These are phyloP conservation scores for Thielaviopsis cerberus DNA, from an alignment of 2,329 filamentous ascomycete species.

Conservation along the genomic window DNA sequence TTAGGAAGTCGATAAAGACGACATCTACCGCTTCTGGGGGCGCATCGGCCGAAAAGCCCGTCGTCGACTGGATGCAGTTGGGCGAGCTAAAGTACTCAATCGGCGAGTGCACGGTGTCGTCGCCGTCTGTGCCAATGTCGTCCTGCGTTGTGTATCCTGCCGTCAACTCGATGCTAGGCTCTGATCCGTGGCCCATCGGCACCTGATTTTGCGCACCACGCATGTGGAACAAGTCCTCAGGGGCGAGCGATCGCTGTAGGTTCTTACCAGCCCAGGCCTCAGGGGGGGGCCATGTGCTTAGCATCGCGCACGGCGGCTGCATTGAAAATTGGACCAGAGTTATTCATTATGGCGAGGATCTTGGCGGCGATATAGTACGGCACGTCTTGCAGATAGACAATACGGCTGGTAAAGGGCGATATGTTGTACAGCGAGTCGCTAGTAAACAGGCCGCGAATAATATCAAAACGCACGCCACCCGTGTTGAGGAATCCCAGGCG, in stretches of 20 bases:
- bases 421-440: constrained; percentile 71
- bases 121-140: constrained; percentile 64
- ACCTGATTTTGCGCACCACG: background rate
- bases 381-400: constrained; percentile 62
- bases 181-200: constrained; percentile 6
- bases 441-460: constrained; percentile 83
- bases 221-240: background rate
- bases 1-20: constrained; percentile 80
- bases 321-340: constrained; percentile 30
- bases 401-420: constrained; percentile 68
- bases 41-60: constrained; percentile 36
- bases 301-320: constrained; percentile 21
- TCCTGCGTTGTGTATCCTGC: constrained; percentile 77
- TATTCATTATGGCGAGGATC: constrained; percentile 43
- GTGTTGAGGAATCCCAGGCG: constrained; percentile 69
- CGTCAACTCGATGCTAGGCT: constrained; percentile 26
- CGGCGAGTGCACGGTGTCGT: constrained; percentile 67
- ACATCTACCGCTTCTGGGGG: constrained; percentile 63
- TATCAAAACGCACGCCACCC: constrained; percentile 82
- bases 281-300: constrained; percentile 31
- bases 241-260: background rate
- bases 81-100: constrained; percentile 62
- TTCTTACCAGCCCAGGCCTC: constrained; percentile 22
- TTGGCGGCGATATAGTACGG: constrained; percentile 57
- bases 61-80: constrained; percentile 59